Base-by-base conservation (phyloP, 345 rosid genomes). In the Eucalyptus regnans region DNA sequence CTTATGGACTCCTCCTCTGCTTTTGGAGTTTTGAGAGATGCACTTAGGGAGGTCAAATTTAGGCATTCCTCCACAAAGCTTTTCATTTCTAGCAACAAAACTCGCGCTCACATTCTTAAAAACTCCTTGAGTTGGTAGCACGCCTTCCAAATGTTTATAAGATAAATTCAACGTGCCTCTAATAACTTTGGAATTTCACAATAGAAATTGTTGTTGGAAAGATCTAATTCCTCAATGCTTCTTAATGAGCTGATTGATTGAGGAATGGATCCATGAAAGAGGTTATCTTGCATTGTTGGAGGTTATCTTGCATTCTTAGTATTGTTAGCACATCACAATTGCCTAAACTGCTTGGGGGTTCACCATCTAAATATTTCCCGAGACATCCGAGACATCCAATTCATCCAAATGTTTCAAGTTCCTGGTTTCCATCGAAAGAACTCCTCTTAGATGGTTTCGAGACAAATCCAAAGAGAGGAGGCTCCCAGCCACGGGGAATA, bases 391-490 rank as follows among this genome's bases (percentile, higher is more conserved):
- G n/a, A n/a, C n/a, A n/a, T n/a, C n/a, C n/a, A 33, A 33, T 1
- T 1, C 0, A 0, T 4, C 7, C 7, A 68, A 9, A 68, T 58
- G 76, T 31, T 71, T 87, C 60, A 90, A 64, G 86, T 64, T 87
- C 7, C 89, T 88, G 0, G 87, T 54, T 43, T 90, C 85, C 29
- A 54, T 29, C 8, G 90, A 64, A 48, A 90, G 52, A 15, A 20
- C 48, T 50, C 90, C 92, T 12, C 27, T 86, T 3, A 90, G 25
- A 18, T 49, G 81, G 87, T 90, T 90, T 1, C 11, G 3, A 25
- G 66, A 66, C 5, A 90, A 62, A 87, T 31, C 25, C 33, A 90
- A 23, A 46, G 0, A 1, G 1, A 68, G 1, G 25, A 68, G 80
- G 12, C 7, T 68, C 80, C 25, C n/a, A 50, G 52, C 46, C 76